Evolutionary conservation across 306 rosid genomes (phyloP).

Genomic region (Abrus pulchellus): DNA sequence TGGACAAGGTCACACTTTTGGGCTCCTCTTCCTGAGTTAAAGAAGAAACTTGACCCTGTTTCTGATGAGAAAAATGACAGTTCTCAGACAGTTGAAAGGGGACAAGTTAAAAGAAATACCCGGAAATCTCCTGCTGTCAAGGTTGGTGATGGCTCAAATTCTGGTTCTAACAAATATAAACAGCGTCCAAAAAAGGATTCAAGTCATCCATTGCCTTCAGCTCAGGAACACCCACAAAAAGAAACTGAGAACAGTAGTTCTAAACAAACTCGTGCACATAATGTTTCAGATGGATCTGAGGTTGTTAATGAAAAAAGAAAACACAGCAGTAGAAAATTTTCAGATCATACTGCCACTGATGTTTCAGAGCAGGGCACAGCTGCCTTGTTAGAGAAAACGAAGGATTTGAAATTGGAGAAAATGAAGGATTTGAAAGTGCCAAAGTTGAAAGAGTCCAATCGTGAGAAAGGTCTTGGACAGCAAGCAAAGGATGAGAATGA

Average conservation of each 20-base stretch:
- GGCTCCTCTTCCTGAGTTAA: conserved; percentile 52
- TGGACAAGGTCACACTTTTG: conserved; percentile 67
- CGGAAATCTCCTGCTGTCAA: conserved; percentile 51
- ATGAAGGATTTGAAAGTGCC: conserved; percentile 38
- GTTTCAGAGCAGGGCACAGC: conserved; percentile 46
- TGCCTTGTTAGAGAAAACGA: conserved; percentile 53
- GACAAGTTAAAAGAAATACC: conserved; percentile 53
- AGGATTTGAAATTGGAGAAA: conserved; percentile 49
- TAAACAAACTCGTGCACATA: conserved; percentile 47
- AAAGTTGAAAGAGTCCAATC: conserved; percentile 38
- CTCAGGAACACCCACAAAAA: conserved; percentile 54
- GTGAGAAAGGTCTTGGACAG: conserved; percentile 42
- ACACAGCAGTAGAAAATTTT: conserved; percentile 36
- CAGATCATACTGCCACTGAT: conserved; percentile 45
- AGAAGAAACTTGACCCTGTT: conserved; percentile 38
- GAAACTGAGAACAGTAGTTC: conserved; percentile 56
- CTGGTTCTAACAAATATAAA: conserved; percentile 51
- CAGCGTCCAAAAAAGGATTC: conserved; percentile 51
- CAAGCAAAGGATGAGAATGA: conserved; percentile 44
- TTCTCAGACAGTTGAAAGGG: conserved; percentile 47
- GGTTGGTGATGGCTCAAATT: conserved; percentile 41
- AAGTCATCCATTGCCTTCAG: conserved; percentile 42
- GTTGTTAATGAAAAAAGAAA: conserved; percentile 55
- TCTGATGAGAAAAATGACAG: conserved; percentile 45
- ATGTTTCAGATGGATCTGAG: conserved; percentile 53